Evolutionary conservation across 176 grass and related monocot species (phyloP).

Genomic region (Lolium rigidum): DNA sequence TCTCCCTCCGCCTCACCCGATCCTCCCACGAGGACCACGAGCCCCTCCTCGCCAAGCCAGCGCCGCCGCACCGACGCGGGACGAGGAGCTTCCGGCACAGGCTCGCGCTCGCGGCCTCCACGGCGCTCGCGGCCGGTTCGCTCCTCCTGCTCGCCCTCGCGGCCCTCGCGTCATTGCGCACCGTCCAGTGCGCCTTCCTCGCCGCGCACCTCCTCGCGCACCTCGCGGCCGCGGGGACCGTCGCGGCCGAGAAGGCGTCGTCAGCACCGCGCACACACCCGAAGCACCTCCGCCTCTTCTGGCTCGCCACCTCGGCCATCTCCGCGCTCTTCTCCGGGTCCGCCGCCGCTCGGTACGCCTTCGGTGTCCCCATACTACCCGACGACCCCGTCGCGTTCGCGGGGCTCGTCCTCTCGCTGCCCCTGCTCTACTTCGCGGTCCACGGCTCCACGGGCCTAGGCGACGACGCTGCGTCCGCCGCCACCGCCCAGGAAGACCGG

Average conservation of each 20-base stretch:
- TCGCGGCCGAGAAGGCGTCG: constrained; percentile 44
- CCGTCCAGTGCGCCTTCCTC: constrained; percentile 52
- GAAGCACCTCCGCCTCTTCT: constrained; percentile 55
- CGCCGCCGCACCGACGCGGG: background rate
- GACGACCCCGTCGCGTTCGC: constrained; percentile 53
- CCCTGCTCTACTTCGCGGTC: constrained; percentile 41
- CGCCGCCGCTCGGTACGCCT: constrained; percentile 26
- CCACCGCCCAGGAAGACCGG: background rate
- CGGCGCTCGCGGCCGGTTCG: constrained; percentile 33
- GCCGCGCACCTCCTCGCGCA: constrained; percentile 51
- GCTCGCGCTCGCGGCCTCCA: constrained; percentile 37
- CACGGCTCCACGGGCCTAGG: constrained; percentile 26
- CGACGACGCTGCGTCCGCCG: background rate
- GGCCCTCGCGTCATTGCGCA: background rate
- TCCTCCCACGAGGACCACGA: background rate
- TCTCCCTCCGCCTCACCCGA: background rate
- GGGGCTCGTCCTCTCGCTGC: constrained; percentile 46
- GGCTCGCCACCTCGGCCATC: constrained; percentile 37
- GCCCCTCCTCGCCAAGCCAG: constrained; percentile 44
- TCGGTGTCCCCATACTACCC: constrained; percentile 28
- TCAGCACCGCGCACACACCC: background rate
- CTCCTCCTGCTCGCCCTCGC: constrained; percentile 47
- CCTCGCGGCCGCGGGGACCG: constrained; percentile 33
- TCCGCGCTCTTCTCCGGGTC: constrained; percentile 27
- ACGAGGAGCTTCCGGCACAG: constrained; percentile 19